phyloP scores from a whole-genome alignment of 495 filamentous ascomycete genomes.

The Mycothermus thermophilus region DNA sequence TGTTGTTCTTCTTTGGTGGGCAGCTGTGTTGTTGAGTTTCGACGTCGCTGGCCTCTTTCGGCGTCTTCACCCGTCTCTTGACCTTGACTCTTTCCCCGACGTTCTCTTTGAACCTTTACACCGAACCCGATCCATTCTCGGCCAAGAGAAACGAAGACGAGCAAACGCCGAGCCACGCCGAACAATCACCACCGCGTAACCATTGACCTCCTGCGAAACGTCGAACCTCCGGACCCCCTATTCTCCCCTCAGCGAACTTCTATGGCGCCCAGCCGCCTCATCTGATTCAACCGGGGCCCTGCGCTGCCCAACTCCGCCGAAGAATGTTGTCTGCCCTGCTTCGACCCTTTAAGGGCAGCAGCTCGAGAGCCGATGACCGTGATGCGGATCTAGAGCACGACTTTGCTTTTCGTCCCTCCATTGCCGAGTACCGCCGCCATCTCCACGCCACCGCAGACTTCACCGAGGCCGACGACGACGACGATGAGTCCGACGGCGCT shows the following conservation, averaged over 20 bases:
- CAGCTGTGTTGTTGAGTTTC: too few species aligned
- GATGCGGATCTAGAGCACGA: slow-evolving; percentile 20
- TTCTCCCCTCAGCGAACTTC: too few species aligned
- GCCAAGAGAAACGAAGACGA: too few species aligned
- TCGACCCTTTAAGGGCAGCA: slow-evolving; percentile 25
- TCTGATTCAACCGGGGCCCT: slow-evolving; percentile 13
- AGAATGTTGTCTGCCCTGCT: slow-evolving; percentile 33
- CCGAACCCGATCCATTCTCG: too few species aligned
- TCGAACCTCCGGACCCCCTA: too few species aligned
- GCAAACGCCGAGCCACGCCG: too few species aligned
- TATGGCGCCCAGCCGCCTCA: slow-evolving; percentile 17
- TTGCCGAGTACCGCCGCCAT: slow-evolving; percentile 23
- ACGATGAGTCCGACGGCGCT: slow-evolving; percentile 32
- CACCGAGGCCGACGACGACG: slow-evolving; percentile 40
- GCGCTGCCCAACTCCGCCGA: slow-evolving; percentile 3
- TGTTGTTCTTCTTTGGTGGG: too few species aligned
- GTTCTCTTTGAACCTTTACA: too few species aligned
- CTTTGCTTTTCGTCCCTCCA: slow-evolving; percentile 20
- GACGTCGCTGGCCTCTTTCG: too few species aligned
- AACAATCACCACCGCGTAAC: too few species aligned
- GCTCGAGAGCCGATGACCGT: slow-evolving; percentile 6
- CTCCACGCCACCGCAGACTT: slow-evolving; percentile 44
- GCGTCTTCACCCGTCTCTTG: too few species aligned
- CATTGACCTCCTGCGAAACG: background rate
- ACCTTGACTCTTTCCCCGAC: too few species aligned